Conservation (phyloP, 371 early-diverging fungal species). For the Mortierella sp. region DNA sequence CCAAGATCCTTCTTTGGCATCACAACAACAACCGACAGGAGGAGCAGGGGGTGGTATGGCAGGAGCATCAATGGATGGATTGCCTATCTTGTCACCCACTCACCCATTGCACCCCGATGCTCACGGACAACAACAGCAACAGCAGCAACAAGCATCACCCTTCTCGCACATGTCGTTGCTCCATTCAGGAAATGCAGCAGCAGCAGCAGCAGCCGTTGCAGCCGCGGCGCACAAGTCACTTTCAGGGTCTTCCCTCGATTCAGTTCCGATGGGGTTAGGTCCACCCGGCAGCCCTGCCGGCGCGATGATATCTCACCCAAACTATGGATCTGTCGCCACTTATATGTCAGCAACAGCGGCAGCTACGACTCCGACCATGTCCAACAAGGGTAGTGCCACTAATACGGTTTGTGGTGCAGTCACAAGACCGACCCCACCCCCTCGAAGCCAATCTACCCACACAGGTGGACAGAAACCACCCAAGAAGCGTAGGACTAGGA, state of each 20-base stretch:
- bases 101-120: slow-evolving; percentile 29
- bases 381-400: neutral
- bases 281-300: slow-evolving; percentile 14
- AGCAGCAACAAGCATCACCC: neutral
- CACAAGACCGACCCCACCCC: slow-evolving; percentile 12
- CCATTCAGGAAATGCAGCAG: slow-evolving; percentile 6
- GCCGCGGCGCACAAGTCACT: slow-evolving; percentile 16
- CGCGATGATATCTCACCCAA: slow-evolving; percentile 28
- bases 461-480: slow-evolving; percentile 1
- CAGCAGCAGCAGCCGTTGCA: neutral
- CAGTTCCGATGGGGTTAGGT: slow-evolving; percentile 33
- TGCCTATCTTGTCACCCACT: slow-evolving; percentile 30
- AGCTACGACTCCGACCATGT: neutral
- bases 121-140: slow-evolving; percentile 19
- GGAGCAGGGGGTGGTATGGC: slow-evolving; percentile 14
- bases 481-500: slow-evolving; percentile 34
- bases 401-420: neutral
- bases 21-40: slow-evolving; percentile 18
- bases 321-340: slow-evolving; percentile 35
- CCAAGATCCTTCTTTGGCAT: slow-evolving; percentile 17
- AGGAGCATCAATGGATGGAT: slow-evolving; percentile 15
- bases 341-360: slow-evolving; percentile 19
- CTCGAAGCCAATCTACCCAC: slow-evolving; percentile 9
- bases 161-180: slow-evolving; percentile 27
- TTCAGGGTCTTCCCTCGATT: slow-evolving; percentile 23